Conservation (phyloP, 1,139 yeast genomes). For the Pneumocystis canis region DNA sequence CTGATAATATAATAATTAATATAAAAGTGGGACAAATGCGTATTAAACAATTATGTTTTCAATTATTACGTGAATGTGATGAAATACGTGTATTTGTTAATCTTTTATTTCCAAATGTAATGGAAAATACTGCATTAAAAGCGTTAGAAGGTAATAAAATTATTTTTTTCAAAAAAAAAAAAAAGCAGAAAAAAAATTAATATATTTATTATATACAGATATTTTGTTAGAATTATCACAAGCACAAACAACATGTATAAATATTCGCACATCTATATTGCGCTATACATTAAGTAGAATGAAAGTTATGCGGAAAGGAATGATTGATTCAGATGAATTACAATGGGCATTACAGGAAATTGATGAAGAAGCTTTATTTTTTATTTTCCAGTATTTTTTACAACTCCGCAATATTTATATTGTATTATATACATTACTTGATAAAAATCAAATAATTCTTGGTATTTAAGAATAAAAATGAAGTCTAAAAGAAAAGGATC, state of each 20-base stretch:
- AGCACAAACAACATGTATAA: neutral
- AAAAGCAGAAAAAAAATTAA: neutral
- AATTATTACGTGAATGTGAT: neutral
- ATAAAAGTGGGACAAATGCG: neutral
- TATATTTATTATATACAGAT: neutral
- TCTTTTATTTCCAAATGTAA: neutral
- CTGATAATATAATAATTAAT: too few relatives aligned
- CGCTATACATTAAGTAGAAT: neutral
- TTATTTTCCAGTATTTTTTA: neutral
- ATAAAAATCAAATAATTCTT: neutral
- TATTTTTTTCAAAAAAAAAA: neutral
- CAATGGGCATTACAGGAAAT: neutral
- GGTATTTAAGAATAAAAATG: neutral
- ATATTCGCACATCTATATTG: neutral
- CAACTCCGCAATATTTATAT: neutral
- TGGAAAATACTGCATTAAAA: too few relatives aligned
- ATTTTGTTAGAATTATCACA: neutral
- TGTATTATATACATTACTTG: neutral
- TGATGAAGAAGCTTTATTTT: neutral
- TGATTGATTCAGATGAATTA: too few relatives aligned
- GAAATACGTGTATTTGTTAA: neutral
- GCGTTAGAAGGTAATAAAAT: neutral
- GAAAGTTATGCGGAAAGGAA: neutral
- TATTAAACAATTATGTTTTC: neutral
- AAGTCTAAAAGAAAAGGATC: too few relatives aligned